A percentile compares a stretch with the other conserved stretches of the same genome.
These are phyloP conservation scores for Pestalotiopsis sp. DNA, from an alignment of 2,329 filamentous ascomycete genomes.

Conservation along the genomic window DNA sequence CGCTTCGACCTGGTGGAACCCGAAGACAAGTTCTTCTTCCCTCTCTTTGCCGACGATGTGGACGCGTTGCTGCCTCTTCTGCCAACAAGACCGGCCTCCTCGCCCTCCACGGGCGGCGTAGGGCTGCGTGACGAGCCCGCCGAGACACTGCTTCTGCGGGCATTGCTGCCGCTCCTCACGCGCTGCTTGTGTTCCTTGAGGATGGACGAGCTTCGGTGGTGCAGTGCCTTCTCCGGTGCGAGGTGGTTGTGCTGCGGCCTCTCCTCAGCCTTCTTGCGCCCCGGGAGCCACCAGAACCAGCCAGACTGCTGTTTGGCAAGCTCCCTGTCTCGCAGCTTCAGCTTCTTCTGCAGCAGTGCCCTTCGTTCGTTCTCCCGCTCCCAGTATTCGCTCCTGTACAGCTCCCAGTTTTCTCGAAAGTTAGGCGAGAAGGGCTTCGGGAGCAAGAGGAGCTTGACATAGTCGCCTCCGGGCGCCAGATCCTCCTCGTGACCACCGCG, in stretches of 20 bases:
- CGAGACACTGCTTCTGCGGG: slow-evolving; percentile 53
- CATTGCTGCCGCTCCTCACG: slow-evolving; percentile 50
- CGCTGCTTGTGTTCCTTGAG: slow-evolving; percentile 48
- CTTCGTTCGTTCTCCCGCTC: slow-evolving; percentile 93
- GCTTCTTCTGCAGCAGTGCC: slow-evolving; percentile 68
- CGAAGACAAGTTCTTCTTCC: slow-evolving; percentile 51
- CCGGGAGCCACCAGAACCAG: slow-evolving; percentile 87
- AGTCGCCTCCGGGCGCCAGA: slow-evolving; percentile 84
- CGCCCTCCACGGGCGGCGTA: slow-evolving; percentile 50
- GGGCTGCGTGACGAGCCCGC: slow-evolving; percentile 52
- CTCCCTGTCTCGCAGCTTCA: slow-evolving; percentile 69
- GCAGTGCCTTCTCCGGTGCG: slow-evolving; percentile 38
- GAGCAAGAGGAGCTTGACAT: slow-evolving; percentile 85
- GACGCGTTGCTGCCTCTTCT: slow-evolving; percentile 52
- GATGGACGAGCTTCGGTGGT: slow-evolving; percentile 44
- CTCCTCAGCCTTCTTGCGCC: slow-evolving; percentile 49
- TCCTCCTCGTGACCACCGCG: slow-evolving; percentile 81
- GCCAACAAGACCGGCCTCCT: slow-evolving; percentile 33
- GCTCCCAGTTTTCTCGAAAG: slow-evolving; percentile 96
- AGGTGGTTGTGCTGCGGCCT: slow-evolving; percentile 20
- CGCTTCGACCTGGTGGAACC: slow-evolving; percentile 43
- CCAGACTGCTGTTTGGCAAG: slow-evolving; percentile 69
- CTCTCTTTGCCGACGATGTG: slow-evolving; percentile 50
- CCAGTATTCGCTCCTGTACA: slow-evolving; percentile 95
- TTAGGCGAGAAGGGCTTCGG: slow-evolving; percentile 94